phyloP scores from a whole-genome alignment of 495 filamentous ascomycete species.

The Schizothecium vesticola region DNA sequence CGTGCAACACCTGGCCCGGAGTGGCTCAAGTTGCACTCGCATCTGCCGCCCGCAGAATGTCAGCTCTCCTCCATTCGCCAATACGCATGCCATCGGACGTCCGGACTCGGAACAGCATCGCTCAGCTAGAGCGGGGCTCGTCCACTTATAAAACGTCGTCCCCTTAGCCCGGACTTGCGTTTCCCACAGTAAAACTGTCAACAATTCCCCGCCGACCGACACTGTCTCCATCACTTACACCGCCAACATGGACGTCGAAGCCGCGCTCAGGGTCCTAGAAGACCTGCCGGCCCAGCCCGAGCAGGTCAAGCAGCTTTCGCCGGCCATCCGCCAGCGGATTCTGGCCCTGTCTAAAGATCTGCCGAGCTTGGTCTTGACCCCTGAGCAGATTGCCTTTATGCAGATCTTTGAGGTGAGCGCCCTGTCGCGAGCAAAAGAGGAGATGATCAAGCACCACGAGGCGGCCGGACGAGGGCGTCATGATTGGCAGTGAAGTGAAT shows the following conservation, averaged over 20 bases:
- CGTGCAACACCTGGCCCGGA: not conserved
- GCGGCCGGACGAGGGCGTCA: too few species aligned
- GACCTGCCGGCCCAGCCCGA: constrained; percentile 6
- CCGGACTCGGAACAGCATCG: not conserved
- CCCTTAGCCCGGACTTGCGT: not conserved
- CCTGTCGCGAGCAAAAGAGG: too few species aligned
- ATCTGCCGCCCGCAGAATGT: not conserved
- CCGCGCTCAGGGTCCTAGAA: not conserved
- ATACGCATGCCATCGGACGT: not conserved
- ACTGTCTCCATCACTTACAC: not conserved
- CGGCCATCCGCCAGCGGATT: not conserved
- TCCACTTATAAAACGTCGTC: not conserved
- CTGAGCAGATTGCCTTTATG: constrained; percentile 7
- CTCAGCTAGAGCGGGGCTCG: not conserved
- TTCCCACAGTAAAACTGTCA: not conserved
- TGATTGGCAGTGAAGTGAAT: too few species aligned
- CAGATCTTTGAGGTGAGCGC: constrained; percentile 6
- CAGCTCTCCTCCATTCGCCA: not conserved
- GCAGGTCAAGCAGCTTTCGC: constrained; percentile 4
- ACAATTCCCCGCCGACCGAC: too few species aligned
- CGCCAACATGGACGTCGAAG: not conserved
- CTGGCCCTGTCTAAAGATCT: not conserved
- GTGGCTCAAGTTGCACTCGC: not conserved
- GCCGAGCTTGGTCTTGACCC: not conserved
- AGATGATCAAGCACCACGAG: too few species aligned